Base-by-base conservation (phyloP, 345 rosid species). In the Orychophragmus violaceus region DNA sequence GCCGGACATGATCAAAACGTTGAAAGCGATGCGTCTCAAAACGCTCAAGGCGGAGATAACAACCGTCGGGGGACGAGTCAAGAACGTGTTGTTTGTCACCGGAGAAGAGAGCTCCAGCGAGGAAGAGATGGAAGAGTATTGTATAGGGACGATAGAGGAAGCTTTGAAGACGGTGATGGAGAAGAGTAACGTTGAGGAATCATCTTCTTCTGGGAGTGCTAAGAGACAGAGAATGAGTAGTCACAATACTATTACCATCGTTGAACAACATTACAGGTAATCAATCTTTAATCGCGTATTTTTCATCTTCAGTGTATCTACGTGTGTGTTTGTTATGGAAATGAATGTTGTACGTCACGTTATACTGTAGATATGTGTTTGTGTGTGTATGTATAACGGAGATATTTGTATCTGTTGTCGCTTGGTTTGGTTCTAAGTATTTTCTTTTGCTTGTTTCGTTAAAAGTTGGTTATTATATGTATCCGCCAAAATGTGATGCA, bases 21-120 rank as follows among this genome's bases (percentile, higher is more conserved):
- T 93, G 72, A 93, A 93, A 77, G 86, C 85, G 0, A 77, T 93
- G 59, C 85, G 85, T 48, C 80, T 93, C 49, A 85, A 84, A 67
- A 88, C 97, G 30, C 73, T 90, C 1, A 88, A 88, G 80, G 97
- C 98, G 8, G 98, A 93, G 80, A 86, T 93, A 77, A 90, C 96
- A 6, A 93, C 97, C 5, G 83, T 90, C 0, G 94, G 94, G 1
- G 96, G 96, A 6, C 88, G 97, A 4, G 91, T 88, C 8, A 93
- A 82, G 82, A 93, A 90, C 77, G 96, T 90, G 19, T 74, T 93
- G 60, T 93, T 93, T 77, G 75, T 93, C 5, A 82, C 97, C 37
- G 94, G 90, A 50, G 98, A 93, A 37, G 95, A 87, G 50, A 69
- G 69, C 25, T 59, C 68, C 27, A 73, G 72, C 6, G 66, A 71